Conservation (phyloP, 371 early-diverging fungal genomes). For the Syncephalastrum contaminatum region DNA sequence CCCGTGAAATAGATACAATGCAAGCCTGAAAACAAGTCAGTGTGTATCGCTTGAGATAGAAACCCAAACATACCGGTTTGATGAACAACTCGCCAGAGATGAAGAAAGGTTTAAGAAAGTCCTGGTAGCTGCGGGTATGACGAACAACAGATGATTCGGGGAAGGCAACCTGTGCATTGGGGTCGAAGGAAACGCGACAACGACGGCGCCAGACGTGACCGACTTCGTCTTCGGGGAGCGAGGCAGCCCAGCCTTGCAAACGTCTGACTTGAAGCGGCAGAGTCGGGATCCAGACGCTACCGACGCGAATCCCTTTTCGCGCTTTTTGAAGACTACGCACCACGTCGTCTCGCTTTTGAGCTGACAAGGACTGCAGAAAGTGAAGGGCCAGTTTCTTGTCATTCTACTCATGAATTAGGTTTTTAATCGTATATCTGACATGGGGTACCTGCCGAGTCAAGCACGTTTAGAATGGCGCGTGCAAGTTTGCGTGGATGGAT, state of each 20-base stretch:
- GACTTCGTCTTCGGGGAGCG: background rate
- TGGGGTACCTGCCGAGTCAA: slow-evolving; percentile 12
- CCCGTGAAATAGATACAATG: background rate
- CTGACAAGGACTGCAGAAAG: slow-evolving; percentile 12
- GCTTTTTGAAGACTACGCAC: slow-evolving; percentile 10
- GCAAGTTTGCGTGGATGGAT: slow-evolving; percentile 8
- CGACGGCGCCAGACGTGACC: slow-evolving; percentile 8
- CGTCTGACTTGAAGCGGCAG: slow-evolving; percentile 9
- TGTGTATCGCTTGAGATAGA: background rate
- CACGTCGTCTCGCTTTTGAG: slow-evolving; percentile 10
- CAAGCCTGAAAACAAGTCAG: background rate
- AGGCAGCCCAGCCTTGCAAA: slow-evolving; percentile 8
- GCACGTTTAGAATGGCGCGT: slow-evolving; percentile 9
- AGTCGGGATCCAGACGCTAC: slow-evolving; percentile 5
- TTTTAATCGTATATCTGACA: background rate
- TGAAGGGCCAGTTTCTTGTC: slow-evolving; percentile 18
- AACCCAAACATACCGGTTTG: slow-evolving; percentile 8
- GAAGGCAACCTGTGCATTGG: slow-evolving; percentile 1
- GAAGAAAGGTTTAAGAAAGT: slow-evolving; percentile 8
- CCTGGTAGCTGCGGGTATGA: slow-evolving; percentile 1
- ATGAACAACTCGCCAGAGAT: slow-evolving; percentile 7
- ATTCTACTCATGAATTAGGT: slow-evolving; percentile 5
- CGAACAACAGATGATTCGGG: no score
- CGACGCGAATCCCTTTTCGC: slow-evolving; percentile 8
- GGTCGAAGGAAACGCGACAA: slow-evolving; percentile 4